phyloP scores from a whole-genome alignment of 2,329 filamentous ascomycete species.

The Plectosphaerella cucumerina region DNA sequence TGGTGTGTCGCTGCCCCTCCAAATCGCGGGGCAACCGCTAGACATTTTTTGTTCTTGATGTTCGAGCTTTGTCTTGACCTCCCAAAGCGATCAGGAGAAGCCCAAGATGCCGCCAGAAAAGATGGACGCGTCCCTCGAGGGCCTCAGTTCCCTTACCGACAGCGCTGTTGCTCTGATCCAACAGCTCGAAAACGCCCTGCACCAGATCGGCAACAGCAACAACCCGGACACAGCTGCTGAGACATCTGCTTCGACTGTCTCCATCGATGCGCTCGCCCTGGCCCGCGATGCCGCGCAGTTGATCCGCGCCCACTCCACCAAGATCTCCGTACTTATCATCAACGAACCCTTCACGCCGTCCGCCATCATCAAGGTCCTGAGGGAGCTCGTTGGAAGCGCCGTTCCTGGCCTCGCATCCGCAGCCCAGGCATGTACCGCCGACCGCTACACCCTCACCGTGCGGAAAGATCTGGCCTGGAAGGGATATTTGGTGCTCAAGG shows the following conservation, averaged over 20 bases:
- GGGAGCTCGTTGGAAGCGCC: constrained; percentile 67
- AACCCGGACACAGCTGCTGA: constrained; percentile 14
- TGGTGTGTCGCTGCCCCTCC: constrained; percentile 11
- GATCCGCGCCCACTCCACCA: constrained; percentile 79
- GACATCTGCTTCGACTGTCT: constrained; percentile 9
- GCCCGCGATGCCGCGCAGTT: constrained; percentile 68
- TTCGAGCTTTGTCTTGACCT: not conserved
- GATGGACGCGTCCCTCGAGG: constrained; percentile 24
- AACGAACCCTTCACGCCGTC: constrained; percentile 82
- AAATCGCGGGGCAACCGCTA: constrained; percentile 12
- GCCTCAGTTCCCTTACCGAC: constrained; percentile 33
- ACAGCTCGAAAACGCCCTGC: constrained; percentile 37
- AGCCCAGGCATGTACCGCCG: constrained; percentile 58
- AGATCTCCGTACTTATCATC: constrained; percentile 80
- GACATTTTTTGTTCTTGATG: constrained; percentile 7
- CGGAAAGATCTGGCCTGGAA: constrained; percentile 59
- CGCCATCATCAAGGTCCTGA: constrained; percentile 66
- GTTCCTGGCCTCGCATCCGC: constrained; percentile 71
- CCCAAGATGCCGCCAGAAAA: not conserved
- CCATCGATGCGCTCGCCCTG: constrained; percentile 58
- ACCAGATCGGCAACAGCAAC: constrained; percentile 33
- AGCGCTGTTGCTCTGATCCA: constrained; percentile 32
- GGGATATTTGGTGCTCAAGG: constrained; percentile 55
- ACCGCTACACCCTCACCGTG: constrained; percentile 59
- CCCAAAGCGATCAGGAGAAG: not conserved